Conservation (phyloP, 163 green algal species). For the Picocystis sp. region DNA sequence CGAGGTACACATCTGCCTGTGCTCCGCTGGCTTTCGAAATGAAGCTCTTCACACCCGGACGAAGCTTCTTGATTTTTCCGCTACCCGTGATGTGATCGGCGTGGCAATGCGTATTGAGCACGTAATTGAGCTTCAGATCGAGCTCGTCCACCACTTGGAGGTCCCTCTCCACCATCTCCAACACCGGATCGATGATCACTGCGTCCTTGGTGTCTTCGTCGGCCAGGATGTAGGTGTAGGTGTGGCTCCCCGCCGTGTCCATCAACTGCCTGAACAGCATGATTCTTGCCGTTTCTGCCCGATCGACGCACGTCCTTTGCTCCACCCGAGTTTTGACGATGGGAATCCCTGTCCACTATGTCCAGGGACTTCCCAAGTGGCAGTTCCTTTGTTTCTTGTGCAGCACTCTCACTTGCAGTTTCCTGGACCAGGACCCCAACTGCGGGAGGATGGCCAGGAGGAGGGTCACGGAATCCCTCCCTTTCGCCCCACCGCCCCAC, state of each 20-base stretch:
- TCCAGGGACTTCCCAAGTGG: no score
- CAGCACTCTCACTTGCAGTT: no score
- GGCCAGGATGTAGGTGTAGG: constrained; percentile 39
- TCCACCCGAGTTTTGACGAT: no score
- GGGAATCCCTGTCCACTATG: no score
- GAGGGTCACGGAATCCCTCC: no score
- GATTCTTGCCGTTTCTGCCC: neutral
- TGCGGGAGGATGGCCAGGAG: no score
- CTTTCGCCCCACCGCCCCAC: no score
- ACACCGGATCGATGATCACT: constrained; percentile 43
- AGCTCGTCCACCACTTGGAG: constrained; percentile 27
- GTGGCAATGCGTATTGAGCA: constrained; percentile 43
- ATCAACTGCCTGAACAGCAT: constrained; percentile 45
- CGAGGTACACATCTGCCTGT: constrained; percentile 24
- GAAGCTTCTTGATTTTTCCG: constrained; percentile 27
- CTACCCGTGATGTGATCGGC: constrained; percentile 46
- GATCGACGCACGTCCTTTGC: no score
- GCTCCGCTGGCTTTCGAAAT: constrained; percentile 25
- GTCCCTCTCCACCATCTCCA: constrained; percentile 34
- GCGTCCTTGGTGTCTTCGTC: constrained; percentile 16
- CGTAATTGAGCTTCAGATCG: constrained; percentile 26
- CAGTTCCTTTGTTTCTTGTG: no score
- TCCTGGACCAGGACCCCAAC: no score
- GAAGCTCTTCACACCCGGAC: constrained; percentile 17
- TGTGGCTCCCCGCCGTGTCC: constrained; percentile 21